Evolutionary conservation across 2,329 filamentous ascomycete species (phyloP).

Genomic region (Aspergillus thermomutatus): DNA sequence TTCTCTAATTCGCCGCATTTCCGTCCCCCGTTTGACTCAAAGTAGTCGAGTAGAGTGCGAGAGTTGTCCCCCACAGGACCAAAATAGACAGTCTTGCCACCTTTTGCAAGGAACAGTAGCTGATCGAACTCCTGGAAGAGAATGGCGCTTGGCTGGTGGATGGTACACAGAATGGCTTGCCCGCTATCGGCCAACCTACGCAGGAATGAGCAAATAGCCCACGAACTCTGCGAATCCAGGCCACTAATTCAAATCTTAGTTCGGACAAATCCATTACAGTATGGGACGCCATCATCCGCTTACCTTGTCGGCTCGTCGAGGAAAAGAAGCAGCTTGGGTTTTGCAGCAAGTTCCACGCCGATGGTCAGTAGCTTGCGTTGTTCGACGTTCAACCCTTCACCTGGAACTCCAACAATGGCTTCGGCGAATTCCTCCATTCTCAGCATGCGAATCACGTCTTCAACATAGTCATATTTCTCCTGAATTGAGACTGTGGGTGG

Average conservation of each 20-base stretch:
- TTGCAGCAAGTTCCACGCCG: slow-evolving; percentile 87
- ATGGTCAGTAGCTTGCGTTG: slow-evolving; percentile 76
- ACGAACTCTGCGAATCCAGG: slow-evolving; percentile 85
- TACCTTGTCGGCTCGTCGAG: slow-evolving; percentile 80
- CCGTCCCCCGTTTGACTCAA: slow-evolving; percentile 59
- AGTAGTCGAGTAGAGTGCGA: slow-evolving; percentile 57
- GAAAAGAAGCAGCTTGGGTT: slow-evolving; percentile 80
- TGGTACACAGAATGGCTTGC: slow-evolving; percentile 86
- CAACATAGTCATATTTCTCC: slow-evolving; percentile 81
- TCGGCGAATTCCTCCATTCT: slow-evolving; percentile 88
- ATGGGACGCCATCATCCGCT: not conserved
- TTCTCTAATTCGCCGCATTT: slow-evolving; percentile 60
- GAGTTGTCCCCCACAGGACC: slow-evolving; percentile 61
- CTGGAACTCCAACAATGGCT: slow-evolving; percentile 80
- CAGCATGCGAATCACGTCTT: slow-evolving; percentile 80
- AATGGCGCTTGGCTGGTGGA: slow-evolving; percentile 89
- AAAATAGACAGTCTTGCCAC: slow-evolving; percentile 66
- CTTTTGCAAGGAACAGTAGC: slow-evolving; percentile 59
- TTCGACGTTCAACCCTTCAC: slow-evolving; percentile 65
- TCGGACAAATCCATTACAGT: not conserved
- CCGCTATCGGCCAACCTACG: slow-evolving; percentile 83
- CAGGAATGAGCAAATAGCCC: slow-evolving; percentile 79
- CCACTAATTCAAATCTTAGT: slow-evolving; percentile 49
- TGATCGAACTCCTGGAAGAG: slow-evolving; percentile 78
- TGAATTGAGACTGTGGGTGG: slow-evolving; percentile 63